Percentiles rank a stretch among this genome's conserved stretches.
These are phyloP conservation scores for Porpolomopsis calyptriformis DNA, from an alignment of 768 basidiomycete species.

Conservation along the genomic window DNA sequence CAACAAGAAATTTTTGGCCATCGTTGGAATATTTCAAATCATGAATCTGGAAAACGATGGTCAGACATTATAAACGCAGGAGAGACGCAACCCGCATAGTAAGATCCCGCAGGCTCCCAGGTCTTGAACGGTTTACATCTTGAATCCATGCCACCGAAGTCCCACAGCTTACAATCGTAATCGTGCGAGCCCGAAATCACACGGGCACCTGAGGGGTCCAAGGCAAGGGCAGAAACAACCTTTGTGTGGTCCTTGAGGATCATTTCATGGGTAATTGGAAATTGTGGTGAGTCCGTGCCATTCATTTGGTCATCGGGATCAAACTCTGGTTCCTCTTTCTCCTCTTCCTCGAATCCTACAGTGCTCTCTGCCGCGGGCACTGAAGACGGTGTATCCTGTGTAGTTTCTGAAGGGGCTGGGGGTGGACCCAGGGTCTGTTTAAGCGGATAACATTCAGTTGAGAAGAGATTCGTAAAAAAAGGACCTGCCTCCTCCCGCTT, in stretches of 20 bases:
- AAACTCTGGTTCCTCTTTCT: conserved; percentile 42
- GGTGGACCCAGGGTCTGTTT: too few species aligned
- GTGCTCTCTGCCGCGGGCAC: conserved; percentile 13
- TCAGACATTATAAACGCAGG: conserved; percentile 7
- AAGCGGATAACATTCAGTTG: too few species aligned
- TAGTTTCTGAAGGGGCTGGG: too few species aligned
- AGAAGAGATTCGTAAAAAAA: too few species aligned
- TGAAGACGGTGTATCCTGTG: conserved; percentile 1
- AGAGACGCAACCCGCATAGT: conserved; percentile 49
- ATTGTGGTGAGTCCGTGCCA: conserved; percentile 44
- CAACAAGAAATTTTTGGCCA: conserved; percentile 74
- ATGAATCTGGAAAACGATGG: conserved; percentile 49
- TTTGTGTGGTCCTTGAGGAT: conserved; percentile 91
- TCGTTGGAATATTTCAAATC: conserved; percentile 85
- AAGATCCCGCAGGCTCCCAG: conserved; percentile 90
- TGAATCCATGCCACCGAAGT: conserved; percentile 95
- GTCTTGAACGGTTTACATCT: conserved; percentile 90
- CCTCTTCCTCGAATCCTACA: conserved; percentile 14
- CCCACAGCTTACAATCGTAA: conserved; percentile 98
- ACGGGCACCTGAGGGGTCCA: conserved; percentile 92
- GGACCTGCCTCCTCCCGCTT: conserved; percentile 51
- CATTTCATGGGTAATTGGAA: conserved; percentile 88
- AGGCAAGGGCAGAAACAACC: conserved; percentile 82
- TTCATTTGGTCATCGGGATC: conserved; percentile 40
- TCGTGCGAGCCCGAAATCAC: conserved; percentile 89